Conservation (phyloP, 768 basidiomycete genomes). For the Kondoa subrosea region DNA sequence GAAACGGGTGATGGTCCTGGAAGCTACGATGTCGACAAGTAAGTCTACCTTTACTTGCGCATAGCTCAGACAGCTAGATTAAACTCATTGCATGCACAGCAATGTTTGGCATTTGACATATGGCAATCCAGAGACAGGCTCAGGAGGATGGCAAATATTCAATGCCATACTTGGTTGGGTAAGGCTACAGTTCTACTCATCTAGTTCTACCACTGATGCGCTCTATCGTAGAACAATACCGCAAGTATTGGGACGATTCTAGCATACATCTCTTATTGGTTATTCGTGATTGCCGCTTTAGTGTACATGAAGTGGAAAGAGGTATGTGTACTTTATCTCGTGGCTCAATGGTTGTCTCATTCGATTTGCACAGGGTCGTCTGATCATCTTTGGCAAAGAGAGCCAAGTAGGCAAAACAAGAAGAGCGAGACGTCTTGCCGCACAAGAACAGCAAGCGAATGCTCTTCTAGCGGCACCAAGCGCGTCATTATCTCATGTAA, state of each 20-base stretch:
- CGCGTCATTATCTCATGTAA: background rate
- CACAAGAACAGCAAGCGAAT: background rate
- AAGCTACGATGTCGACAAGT: conserved; percentile 36
- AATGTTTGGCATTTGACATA: conserved; percentile 25
- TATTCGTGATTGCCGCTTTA: conserved; percentile 55
- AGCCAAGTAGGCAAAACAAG: background rate
- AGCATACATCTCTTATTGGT: conserved; percentile 85
- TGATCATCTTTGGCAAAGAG: background rate
- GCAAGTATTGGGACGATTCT: conserved; percentile 53
- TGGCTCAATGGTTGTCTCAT: background rate
- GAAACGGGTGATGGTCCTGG: conserved; percentile 54
- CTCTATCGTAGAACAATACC: conserved; percentile 17
- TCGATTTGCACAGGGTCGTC: background rate
- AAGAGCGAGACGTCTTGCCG: background rate
- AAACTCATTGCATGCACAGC: conserved; percentile 13
- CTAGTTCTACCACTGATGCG: background rate
- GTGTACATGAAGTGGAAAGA: conserved; percentile 39
- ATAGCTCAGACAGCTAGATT: too few relatives aligned
- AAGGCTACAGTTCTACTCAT: background rate
- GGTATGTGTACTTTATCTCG: conserved; percentile 28
- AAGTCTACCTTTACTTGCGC: too few relatives aligned
- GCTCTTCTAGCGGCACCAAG: background rate
- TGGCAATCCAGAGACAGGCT: conserved; percentile 43
- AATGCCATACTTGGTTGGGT: conserved; percentile 67
- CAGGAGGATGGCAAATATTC: conserved; percentile 63